Conservation (phyloP, 176 grass and related monocot species). For the Carex littledalei region DNA sequence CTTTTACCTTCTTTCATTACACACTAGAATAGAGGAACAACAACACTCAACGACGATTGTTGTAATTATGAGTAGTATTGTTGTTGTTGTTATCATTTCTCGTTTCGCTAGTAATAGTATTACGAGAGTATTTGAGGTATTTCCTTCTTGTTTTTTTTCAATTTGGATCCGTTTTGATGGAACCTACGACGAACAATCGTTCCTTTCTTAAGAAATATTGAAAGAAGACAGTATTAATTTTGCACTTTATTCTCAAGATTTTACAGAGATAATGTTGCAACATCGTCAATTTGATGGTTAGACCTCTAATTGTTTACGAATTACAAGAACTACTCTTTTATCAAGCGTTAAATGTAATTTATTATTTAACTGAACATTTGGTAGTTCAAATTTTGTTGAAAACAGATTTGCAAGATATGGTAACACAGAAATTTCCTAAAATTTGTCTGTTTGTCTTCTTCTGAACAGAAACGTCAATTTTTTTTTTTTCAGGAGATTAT, state of each 20-base stretch:
- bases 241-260: not conserved
- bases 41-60: not conserved
- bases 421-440: not conserved
- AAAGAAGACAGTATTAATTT: not conserved
- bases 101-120: not conserved
- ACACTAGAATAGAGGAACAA: not conserved
- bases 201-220: not conserved
- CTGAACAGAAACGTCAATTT: not conserved
- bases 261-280: not conserved
- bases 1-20: not conserved
- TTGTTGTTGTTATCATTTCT: not conserved
- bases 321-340: not conserved
- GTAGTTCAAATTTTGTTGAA: not conserved
- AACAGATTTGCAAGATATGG: not conserved
- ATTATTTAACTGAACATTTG: not conserved
- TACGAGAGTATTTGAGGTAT: not conserved
- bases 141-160: not conserved
- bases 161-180: not conserved
- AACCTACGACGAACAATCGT: not conserved
- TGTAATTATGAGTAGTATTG: not conserved
- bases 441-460: not conserved
- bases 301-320: not conserved
- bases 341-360: not conserved
- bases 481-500: not conserved
- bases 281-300: not conserved